Evolutionary conservation across 148 eudicot genomes (phyloP), one percentile per base, ranked within the genome.

Genomic region (Rhododendron vialii): DNA sequence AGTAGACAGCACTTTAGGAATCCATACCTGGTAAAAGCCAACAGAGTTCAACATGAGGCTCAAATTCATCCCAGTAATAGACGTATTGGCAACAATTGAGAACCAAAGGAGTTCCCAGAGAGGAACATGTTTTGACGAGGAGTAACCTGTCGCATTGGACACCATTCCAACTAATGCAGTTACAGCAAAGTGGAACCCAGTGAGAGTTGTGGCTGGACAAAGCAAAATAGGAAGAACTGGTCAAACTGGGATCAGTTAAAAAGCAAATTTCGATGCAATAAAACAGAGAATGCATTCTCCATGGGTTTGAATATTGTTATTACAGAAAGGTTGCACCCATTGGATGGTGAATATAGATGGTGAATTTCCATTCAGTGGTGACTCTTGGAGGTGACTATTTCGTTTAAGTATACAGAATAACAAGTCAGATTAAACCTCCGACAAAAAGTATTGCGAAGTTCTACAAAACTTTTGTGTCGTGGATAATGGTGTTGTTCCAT

Each of bases 11-110:
- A 41, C 33, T 84, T 30, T 48, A 63, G 59, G 48, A 83, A 84
- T 83, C 77, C 89, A 82, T 86, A 95, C 98, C 89, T 95, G 98
- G 89, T 95, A 95, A 90, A 94, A 95, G 76, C 98, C 98, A 78
- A 95, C 98, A 84, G 98, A 95, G 84, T 95, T 95, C 50, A 94
- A 93, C 98, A 95, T 95, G 83, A 95, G 94, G 85, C 97, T 95
- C 15, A 95, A 78, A 90, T 95, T 95, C 98, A 95, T 95, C 85
- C 95, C 98, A 24, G 96, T 93, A 80, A 95, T 95, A 11, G 98
- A 95, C 88, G 92, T 88, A 82, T 95, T 95, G 26, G 98, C 98
- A 83, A 95, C 95, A 85, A 95, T 78, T 22, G 96, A 93, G 88
- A 95, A 95, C 96, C 95, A 94, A 78, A 95, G 88, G 6, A 95